A percentile compares a stretch with the other conserved stretches of the same genome.
These are phyloP conservation scores for Tritrichomonas musculus DNA, from an alignment of 208 protist genomes.

Conservation along the genomic window DNA sequence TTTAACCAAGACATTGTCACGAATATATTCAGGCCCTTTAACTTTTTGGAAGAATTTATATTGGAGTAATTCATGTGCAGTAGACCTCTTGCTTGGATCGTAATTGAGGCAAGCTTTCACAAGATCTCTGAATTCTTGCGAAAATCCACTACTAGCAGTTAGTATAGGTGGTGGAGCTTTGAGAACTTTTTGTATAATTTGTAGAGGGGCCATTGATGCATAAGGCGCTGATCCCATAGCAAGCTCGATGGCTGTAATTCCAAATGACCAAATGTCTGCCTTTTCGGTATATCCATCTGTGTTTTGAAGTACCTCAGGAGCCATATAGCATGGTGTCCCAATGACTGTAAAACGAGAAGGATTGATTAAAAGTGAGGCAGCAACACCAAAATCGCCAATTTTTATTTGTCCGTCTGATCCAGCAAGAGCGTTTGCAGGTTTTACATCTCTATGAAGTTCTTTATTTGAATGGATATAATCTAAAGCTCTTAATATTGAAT, in stretches of 20 bases:
- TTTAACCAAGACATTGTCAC: too few species aligned
- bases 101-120: slow-evolving; percentile 50
- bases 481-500: slow-evolving; percentile 37
- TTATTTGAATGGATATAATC: slow-evolving; percentile 45
- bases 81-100: slow-evolving; percentile 41
- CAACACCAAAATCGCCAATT: slow-evolving; percentile 54
- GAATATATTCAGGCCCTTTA: neutral
- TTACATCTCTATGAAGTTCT: slow-evolving; percentile 47
- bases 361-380: neutral
- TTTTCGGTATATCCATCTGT: slow-evolving; percentile 48
- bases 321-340: slow-evolving; percentile 59
- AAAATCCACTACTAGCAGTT: neutral
- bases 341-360: slow-evolving; percentile 46
- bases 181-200: neutral
- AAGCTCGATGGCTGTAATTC: slow-evolving; percentile 60
- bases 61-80: slow-evolving; percentile 40
- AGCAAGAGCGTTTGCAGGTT: slow-evolving; percentile 49
- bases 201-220: slow-evolving; percentile 45
- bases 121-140: slow-evolving; percentile 45
- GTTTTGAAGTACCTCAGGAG: slow-evolving; percentile 51
- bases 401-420: slow-evolving; percentile 42
- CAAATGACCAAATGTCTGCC: slow-evolving; percentile 60
- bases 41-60: slow-evolving; percentile 42
- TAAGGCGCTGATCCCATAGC: slow-evolving; percentile 49
- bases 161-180: neutral